Conservation (phyloP, 768 basidiomycete genomes). For the Lentinula detonsa region DNA sequence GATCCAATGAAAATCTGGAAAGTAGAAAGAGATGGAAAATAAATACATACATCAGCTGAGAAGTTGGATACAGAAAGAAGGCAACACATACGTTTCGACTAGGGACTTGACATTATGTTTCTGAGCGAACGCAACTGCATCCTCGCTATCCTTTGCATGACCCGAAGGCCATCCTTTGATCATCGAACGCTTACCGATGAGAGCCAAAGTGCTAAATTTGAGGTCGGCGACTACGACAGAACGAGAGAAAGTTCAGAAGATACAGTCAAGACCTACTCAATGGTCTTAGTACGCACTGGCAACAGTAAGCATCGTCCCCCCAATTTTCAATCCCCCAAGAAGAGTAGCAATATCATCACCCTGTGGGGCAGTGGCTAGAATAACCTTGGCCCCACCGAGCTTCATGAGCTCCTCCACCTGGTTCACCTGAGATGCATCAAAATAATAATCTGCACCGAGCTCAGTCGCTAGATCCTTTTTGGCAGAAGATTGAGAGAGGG, state of each 20-base stretch:
- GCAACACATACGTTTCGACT: neutral
- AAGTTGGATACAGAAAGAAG: no score
- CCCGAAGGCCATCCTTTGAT: constrained; percentile 1
- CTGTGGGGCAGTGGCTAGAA: neutral
- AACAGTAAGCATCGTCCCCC: neutral
- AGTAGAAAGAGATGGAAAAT: neutral
- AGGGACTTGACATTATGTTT: neutral
- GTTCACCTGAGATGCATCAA: neutral
- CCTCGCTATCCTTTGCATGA: constrained; percentile 1
- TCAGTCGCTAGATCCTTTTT: neutral
- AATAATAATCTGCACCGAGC: neutral
- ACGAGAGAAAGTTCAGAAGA: neutral
- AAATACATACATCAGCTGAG: no score
- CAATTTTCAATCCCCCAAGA: neutral
- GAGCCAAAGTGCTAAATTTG: neutral
- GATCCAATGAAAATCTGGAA: neutral
- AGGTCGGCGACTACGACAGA: neutral
- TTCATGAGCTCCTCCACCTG: constrained; percentile 3
- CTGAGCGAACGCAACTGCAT: neutral
- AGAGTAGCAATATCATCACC: neutral
- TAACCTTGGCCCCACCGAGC: neutral
- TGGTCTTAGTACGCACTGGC: neutral
- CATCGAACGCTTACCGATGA: neutral
- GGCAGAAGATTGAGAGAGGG: neutral
- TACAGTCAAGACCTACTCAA: no score